These are phyloP conservation scores for Dendrobium officinale DNA, from an alignment of 106 monocot genomes.

Conservation along the genomic window DNA sequence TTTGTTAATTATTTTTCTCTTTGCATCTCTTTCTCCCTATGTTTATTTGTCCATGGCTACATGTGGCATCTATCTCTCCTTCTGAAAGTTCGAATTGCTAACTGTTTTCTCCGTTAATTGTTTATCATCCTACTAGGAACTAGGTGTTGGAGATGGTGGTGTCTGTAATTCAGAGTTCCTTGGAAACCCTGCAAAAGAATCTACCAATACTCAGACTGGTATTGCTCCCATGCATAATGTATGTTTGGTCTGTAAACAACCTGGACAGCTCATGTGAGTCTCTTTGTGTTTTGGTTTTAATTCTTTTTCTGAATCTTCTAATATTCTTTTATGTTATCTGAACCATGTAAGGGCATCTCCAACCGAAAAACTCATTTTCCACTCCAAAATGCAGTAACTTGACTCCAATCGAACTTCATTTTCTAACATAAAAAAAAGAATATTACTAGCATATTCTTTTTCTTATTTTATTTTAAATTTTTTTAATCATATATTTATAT, in stretches of 20 bases:
- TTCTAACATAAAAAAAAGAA: no score
- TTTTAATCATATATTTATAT: no score
- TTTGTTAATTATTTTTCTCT: background rate
- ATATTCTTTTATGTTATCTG: background rate
- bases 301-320: background rate
- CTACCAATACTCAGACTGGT: no score
- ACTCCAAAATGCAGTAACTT: no score
- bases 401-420: no score
- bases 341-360: background rate
- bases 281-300: background rate
- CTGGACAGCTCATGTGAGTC: conserved; percentile 4
- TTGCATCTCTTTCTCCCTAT: background rate
- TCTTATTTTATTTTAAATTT: no score
- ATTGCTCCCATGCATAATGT: background rate
- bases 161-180: background rate
- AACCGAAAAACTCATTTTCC: no score
- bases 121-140: background rate
- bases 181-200: background rate
- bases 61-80: background rate
- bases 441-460: no score
- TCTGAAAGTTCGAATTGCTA: background rate
- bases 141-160: background rate
- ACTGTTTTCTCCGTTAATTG: background rate
- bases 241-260: conserved; percentile 5
- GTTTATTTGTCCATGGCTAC: background rate